phyloP scores from a whole-genome alignment of 2,329 filamentous ascomycete species.

The Fusarium gaditjirri region DNA sequence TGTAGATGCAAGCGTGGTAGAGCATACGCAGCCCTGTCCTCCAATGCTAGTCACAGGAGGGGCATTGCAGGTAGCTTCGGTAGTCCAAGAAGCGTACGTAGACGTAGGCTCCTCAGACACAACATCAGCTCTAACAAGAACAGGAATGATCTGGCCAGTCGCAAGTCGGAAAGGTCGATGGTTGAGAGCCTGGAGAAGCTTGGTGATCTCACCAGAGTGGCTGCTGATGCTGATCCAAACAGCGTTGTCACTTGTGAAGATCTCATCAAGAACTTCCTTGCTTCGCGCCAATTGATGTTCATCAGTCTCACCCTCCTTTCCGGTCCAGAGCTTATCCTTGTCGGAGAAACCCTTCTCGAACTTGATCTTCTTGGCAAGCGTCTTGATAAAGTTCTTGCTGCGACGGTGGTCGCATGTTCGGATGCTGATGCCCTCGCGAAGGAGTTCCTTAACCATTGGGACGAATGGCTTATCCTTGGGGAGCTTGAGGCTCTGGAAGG shows the following conservation, averaged over 20 bases:
- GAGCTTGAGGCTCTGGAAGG: conserved; percentile 65
- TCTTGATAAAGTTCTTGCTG: conserved; percentile 62
- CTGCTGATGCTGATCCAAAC: conserved; percentile 70
- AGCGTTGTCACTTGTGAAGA: conserved; percentile 63
- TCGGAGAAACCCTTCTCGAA: conserved; percentile 73
- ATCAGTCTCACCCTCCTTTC: conserved; percentile 54
- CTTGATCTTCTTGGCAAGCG: conserved; percentile 61
- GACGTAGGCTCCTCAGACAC: conserved; percentile 43
- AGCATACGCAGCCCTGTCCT: conserved; percentile 56
- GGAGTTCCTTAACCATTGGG: conserved; percentile 70
- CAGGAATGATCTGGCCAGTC: conserved; percentile 76
- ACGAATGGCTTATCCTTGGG: conserved; percentile 62
- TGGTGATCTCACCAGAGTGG: conserved; percentile 67
- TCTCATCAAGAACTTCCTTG: conserved; percentile 63
- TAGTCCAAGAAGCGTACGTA: conserved; percentile 49
- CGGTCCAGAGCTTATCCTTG: conserved; percentile 58
- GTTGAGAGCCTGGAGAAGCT: conserved; percentile 64
- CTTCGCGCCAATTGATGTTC: conserved; percentile 62
- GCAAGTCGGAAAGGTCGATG: conserved; percentile 70
- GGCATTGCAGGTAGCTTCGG: conserved; percentile 56
- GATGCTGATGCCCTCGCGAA: conserved; percentile 73
- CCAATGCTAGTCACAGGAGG: conserved; percentile 58
- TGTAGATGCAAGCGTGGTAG: conserved; percentile 32
- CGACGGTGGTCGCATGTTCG: conserved; percentile 76
- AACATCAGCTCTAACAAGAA: conserved; percentile 70